Evolutionary conservation across 768 basidiomycete genomes (phyloP).

Genomic region (Podaxis sp.): DNA sequence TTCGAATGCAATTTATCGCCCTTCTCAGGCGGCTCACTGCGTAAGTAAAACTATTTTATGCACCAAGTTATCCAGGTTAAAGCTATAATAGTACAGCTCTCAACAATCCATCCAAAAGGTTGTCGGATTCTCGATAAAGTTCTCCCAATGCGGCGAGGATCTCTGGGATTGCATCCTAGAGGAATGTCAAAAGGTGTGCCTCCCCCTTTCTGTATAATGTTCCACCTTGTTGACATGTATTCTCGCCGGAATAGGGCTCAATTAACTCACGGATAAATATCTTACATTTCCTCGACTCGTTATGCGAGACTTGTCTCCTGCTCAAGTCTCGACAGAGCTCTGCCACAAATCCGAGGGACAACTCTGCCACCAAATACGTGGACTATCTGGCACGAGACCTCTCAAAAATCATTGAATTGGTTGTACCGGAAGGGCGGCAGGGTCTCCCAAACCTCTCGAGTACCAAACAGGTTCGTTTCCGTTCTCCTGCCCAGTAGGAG

Average conservation of each 20-base stretch:
- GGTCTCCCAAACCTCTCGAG: constrained; percentile 86
- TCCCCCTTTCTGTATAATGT: not conserved
- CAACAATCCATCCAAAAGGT: constrained; percentile 88
- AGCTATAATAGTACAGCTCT: constrained; percentile 43
- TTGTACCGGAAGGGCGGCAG: constrained; percentile 86
- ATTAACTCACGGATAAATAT: constrained; percentile 93
- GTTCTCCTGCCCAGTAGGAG: not conserved
- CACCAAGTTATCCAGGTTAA: constrained; percentile 13
- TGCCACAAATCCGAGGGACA: not conserved
- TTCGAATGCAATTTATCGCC: constrained; percentile 34
- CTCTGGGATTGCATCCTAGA: constrained; percentile 92
- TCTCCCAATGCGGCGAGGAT: constrained; percentile 82
- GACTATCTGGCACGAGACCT: constrained; percentile 78
- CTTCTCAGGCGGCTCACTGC: constrained; percentile 30
- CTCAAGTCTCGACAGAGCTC: constrained; percentile 43
- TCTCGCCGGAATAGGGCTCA: constrained; percentile 50
- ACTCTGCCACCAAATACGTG: constrained; percentile 50
- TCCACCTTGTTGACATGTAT: not conserved
- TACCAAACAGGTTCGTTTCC: constrained; percentile 67
- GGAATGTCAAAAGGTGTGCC: constrained; percentile 77
- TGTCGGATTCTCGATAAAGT: constrained; percentile 81
- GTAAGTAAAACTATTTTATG: constrained; percentile 22
- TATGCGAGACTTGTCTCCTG: constrained; percentile 75
- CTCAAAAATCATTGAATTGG: constrained; percentile 68
- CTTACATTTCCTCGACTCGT: constrained; percentile 83